Base-by-base conservation (phyloP, 2,329 filamentous ascomycete species). In the Lasiodiplodia sp. region DNA sequence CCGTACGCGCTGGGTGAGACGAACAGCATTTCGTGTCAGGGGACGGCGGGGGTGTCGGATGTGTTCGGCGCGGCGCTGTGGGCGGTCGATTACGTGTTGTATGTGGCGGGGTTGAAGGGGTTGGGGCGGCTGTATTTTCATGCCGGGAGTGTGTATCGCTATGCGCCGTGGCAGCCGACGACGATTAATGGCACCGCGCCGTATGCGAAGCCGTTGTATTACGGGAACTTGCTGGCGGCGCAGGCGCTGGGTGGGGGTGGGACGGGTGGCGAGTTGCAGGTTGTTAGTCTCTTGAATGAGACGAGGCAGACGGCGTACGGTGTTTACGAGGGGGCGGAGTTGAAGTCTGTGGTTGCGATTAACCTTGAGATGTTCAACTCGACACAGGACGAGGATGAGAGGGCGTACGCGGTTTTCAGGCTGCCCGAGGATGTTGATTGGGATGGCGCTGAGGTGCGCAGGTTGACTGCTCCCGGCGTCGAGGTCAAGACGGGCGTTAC, bases 1-100 rank as follows among this genome's bases (percentile, higher is more conserved):
- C 18, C 47, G 18, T 75, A 74, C 38, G 69, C 72, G 11, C 72
- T 77, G 44, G 75, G 74, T 11, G 75, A 75, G 66, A 76, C 72
- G 31, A 73, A 72, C 73, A 80, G 79, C n/a, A 72, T 73, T 34
- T 72, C 72, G 53, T 58, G 72, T 12, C 38, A 51, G 5, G 58
- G 58, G 34, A 70, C 70, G 12, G 72, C 75, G 23, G 79, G 78
- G 3, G 79, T 81, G 31, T 80, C 79, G 56, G 83, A 83, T 0
- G 84, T 82, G 0, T 86, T 83, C 67, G 84, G 84, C 8, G 83
- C 83, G 3, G 84, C 79, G 0, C 78, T 86, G 4, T 86, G 84
- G 84, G 83, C 83, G 18, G 77, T 86, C 70, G 84, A 86, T 75
- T 85, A 82, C 28, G 53, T 55, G 11, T 52, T 69, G 51, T 31